Evolutionary conservation across 2,329 filamentous ascomycete species (phyloP).

Genomic region (Aspergillus pseudoterreus): DNA sequence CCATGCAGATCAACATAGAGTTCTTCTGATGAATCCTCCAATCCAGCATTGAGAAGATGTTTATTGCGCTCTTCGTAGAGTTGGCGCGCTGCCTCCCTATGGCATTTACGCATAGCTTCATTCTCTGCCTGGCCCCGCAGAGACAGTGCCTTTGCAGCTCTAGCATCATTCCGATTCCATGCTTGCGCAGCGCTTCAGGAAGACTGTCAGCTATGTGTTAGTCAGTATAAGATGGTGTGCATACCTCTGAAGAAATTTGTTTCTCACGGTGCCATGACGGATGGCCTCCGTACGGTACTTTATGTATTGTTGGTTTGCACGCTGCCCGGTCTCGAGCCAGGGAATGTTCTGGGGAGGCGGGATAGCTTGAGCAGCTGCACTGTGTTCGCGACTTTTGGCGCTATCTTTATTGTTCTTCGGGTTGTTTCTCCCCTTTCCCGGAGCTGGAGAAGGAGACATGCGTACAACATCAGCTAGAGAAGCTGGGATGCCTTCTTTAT

Average conservation of each 20-base stretch:
- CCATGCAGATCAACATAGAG: slow-evolving; percentile 95
- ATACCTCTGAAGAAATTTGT: slow-evolving; percentile 94
- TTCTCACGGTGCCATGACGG: slow-evolving; percentile 91
- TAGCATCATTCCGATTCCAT: slow-evolving; percentile 96
- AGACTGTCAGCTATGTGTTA: slow-evolving; percentile 3
- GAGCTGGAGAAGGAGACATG: slow-evolving; percentile 83
- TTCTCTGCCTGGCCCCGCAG: slow-evolving; percentile 95
- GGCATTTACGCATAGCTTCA: slow-evolving; percentile 92
- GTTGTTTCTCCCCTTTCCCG: slow-evolving; percentile 51
- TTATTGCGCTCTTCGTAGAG: slow-evolving; percentile 93
- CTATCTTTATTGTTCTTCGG: slow-evolving; percentile 60
- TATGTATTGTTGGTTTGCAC: slow-evolving; percentile 88
- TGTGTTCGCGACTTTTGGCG: slow-evolving; percentile 69
- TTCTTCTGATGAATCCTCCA: slow-evolving; percentile 57
- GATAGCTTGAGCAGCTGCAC: slow-evolving; percentile 76
- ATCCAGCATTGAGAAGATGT: slow-evolving; percentile 46
- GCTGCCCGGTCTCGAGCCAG: slow-evolving; percentile 91
- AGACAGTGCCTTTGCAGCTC: slow-evolving; percentile 90
- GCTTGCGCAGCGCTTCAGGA: slow-evolving; percentile 81
- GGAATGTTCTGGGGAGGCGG: slow-evolving; percentile 86
- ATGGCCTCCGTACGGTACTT: slow-evolving; percentile 95
- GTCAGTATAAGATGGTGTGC: slow-evolving; percentile 11
- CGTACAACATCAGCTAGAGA: slow-evolving; percentile 92
- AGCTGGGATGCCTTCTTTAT: slow-evolving; percentile 67
- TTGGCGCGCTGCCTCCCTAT: slow-evolving; percentile 85